Evolutionary conservation across 2,329 filamentous ascomycete species (phyloP), one percentile per base, ranked within the genome.

Genomic region (Colletotrichum sp.): DNA sequence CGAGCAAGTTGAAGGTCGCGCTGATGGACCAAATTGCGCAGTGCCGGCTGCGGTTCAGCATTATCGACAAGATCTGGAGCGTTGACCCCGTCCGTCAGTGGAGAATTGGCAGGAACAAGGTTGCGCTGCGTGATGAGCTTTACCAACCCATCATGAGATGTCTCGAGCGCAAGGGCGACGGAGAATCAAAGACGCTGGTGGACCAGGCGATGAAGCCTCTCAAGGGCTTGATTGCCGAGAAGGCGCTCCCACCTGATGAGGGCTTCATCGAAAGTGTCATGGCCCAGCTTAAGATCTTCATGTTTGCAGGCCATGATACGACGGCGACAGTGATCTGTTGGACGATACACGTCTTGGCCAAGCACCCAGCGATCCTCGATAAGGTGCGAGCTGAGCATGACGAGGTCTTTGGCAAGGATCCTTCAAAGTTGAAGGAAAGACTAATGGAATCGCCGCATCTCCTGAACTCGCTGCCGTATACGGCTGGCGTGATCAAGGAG

Each of bases 401-500:
- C n/a, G 44, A 69, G 3, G 75, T 84, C 1, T 78, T 85, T 2
- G 82, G 81, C 0, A 66, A 69, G 1, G 75, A 79, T 8, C 39
- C 86, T 9, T 79, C 83, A 5, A 79, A 81, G 3, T 81, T 83
- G 8, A 81, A 83, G 1, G 84, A 84, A 34, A 78, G 79, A 0
- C 78, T 87, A 16, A 81, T 87, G 5, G 81, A 84, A 15, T 81
- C 88, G 6, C 87, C 89, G 1, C 81, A 85, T 34, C 83, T 87
- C 7, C 82, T 92, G 66, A 89, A 89, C 77, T 82, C 86, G 8
- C 83, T 92, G 6, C 83, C 84, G 0, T 92, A 90, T 78, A 89
- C 89, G 2, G 83, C 83, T 4, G 90, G 88, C n/a, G 86, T 91
- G 7, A 86, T 91, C 72, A 90, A 90, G 74, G 91, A 93, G 80